A percentile compares a stretch with the other conserved stretches of the same genome.
phyloP scores from a whole-genome alignment of 208 protist genomes.

The Trypanosoma melophagium region DNA sequence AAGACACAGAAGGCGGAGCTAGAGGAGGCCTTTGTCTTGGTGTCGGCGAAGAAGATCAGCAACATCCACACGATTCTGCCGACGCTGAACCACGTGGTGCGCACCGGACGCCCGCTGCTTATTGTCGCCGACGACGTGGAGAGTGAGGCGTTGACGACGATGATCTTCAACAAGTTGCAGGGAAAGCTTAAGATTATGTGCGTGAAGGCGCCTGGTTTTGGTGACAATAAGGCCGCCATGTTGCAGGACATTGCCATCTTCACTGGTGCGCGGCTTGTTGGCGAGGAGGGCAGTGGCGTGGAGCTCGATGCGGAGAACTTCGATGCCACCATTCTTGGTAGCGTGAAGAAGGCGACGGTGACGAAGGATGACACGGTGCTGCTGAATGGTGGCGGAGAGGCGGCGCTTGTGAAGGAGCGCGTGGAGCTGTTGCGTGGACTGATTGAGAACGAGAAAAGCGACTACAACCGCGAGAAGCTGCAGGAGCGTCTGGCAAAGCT shows the following conservation, averaged over 20 bases:
- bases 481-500: conserved; percentile 94
- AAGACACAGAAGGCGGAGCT: conserved; percentile 97
- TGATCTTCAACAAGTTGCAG: conserved; percentile 95
- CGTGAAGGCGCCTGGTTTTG: conserved; percentile 99
- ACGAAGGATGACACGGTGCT: conserved; percentile 98
- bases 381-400: conserved; percentile 96
- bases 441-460: conserved; percentile 88
- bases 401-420: conserved; percentile 94
- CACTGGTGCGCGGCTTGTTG: conserved; percentile 95
- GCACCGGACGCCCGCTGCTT: conserved; percentile 81
- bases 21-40: conserved; percentile 95
- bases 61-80: conserved; percentile 78
- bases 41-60: conserved; percentile 78
- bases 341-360: conserved; percentile 89
- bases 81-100: conserved; percentile 82
- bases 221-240: conserved; percentile 97
- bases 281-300: conserved; percentile 91
- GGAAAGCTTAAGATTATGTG: conserved; percentile 76
- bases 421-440: conserved; percentile 96
- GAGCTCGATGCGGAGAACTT: conserved; percentile 91
- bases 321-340: conserved; percentile 77
- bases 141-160: conserved; percentile 89
- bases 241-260: conserved; percentile 99
- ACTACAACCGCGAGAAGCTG: conserved; percentile 98
- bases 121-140: conserved; percentile 91